A percentile compares a stretch with the other conserved stretches of the same genome.
phyloP scores from a whole-genome alignment of 495 filamentous ascomycete species.

The Melanomma pulvis-pyrius region DNA sequence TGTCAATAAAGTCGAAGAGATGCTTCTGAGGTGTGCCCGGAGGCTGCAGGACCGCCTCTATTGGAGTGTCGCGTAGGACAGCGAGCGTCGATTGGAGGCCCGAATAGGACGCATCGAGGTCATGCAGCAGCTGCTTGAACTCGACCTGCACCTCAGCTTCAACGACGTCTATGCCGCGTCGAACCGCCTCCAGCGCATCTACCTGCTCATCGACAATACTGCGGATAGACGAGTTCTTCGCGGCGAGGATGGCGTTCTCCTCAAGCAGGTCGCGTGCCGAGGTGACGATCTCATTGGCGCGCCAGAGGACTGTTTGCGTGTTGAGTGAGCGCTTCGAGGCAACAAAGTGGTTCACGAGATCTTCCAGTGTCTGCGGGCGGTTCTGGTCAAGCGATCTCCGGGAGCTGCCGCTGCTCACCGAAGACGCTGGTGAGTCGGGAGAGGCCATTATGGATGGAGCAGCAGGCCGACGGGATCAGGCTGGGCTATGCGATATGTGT shows the following conservation, averaged over 20 bases:
- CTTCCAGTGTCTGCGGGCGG: conserved; percentile 59
- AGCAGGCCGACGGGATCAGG: not conserved
- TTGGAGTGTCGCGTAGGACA: conserved; percentile 67
- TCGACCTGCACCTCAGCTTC: conserved; percentile 57
- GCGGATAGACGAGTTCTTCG: conserved; percentile 76
- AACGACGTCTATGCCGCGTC: conserved; percentile 59
- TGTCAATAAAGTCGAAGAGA: conserved; percentile 90
- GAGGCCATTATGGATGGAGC: conserved; percentile 29
- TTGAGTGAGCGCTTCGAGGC: conserved; percentile 88
- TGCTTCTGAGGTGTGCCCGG: conserved; percentile 66
- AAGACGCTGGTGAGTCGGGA: conserved; percentile 34
- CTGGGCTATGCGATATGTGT: not conserved
- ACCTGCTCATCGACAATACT: conserved; percentile 73
- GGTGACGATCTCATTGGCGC: conserved; percentile 84
- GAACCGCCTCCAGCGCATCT: conserved; percentile 67
- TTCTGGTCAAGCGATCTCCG: conserved; percentile 25
- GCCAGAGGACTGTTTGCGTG: conserved; percentile 80
- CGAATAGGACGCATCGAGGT: conserved; percentile 73
- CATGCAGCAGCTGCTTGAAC: conserved; percentile 66
- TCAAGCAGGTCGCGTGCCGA: conserved; percentile 74
- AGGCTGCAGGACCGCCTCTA: conserved; percentile 74
- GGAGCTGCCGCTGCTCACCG: conserved; percentile 32
- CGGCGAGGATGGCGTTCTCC: conserved; percentile 74
- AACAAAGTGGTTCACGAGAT: conserved; percentile 78
- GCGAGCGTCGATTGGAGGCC: conserved; percentile 72